Evolutionary conservation across 1,284 basidiomycete species (phyloP).

Genomic region (Exobasidium cylindrosporum): DNA sequence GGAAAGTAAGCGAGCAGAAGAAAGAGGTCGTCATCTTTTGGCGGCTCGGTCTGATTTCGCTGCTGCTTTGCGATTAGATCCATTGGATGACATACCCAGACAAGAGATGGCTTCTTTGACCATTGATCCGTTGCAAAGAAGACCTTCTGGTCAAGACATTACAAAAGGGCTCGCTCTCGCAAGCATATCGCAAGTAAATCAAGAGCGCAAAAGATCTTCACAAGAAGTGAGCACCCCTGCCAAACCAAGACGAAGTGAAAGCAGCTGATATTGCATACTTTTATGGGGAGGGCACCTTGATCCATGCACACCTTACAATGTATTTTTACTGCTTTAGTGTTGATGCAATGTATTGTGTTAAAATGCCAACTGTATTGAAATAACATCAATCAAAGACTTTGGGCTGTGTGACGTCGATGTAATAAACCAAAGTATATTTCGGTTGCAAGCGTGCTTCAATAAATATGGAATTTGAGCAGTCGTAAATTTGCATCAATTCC

Average conservation of each 20-base stretch:
- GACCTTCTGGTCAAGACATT: neutral
- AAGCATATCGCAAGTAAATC: neutral
- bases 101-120: slow-evolving; percentile 1
- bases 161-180: neutral
- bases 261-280: neutral
- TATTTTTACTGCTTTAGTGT: too few species aligned
- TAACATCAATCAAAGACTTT: too few species aligned
- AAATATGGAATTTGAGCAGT: too few species aligned
- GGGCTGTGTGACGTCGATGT: too few species aligned
- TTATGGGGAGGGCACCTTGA: too few species aligned
- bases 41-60: slow-evolving; percentile 1
- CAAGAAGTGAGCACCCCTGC: neutral
- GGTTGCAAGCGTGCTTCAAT: too few species aligned
- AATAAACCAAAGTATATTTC: too few species aligned
- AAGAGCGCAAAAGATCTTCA: neutral
- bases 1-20: slow-evolving; percentile 3
- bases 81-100: neutral
- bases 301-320: too few species aligned
- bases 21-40: neutral
- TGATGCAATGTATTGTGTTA: too few species aligned
- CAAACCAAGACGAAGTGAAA: neutral
- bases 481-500: too few species aligned
- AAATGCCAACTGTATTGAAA: too few species aligned
- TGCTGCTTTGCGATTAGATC: slow-evolving; percentile 1
- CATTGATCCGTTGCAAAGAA: slow-evolving; percentile 6